These are phyloP conservation scores for Hypoxylon sp. DNA, from an alignment of 2,329 filamentous ascomycete genomes.

Conservation along the genomic window DNA sequence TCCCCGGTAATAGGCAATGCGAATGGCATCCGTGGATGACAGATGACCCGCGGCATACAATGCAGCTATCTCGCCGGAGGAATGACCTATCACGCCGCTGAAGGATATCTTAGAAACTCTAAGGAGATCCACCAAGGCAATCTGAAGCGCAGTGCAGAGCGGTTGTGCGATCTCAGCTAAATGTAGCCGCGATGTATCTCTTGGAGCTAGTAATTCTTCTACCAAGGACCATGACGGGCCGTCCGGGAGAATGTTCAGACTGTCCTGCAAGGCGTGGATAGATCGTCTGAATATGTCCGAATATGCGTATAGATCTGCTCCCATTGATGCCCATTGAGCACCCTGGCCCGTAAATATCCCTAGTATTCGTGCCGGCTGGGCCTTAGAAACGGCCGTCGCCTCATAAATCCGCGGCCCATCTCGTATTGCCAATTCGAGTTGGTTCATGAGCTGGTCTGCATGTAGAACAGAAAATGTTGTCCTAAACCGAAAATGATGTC, in stretches of 20 bases:
- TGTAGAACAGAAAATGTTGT: too few species aligned
- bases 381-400: not conserved
- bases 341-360: conserved; percentile 12
- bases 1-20: conserved; percentile 63
- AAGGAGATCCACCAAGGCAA: conserved; percentile 52
- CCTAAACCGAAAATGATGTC: too few species aligned
- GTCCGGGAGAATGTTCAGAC: not conserved
- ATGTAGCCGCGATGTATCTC: not conserved
- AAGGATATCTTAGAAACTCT: conserved; percentile 54
- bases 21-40: conserved; percentile 59
- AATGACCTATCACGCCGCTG: conserved; percentile 62
- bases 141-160: conserved; percentile 53
- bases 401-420: too few species aligned
- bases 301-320: not conserved
- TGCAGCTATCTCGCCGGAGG: conserved; percentile 65
- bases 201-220: not conserved
- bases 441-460: too few species aligned
- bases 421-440: too few species aligned
- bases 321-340: conserved; percentile 14
- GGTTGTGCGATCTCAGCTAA: conserved; percentile 54
- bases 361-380: not conserved
- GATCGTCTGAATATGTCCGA: too few species aligned
- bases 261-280: not conserved
- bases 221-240: not conserved
- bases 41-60: conserved; percentile 65